Percentiles rank a stretch among this genome's conserved stretches.
Conservation (phyloP, 768 basidiomycete genomes). For the Infundibulicybe gibba region DNA sequence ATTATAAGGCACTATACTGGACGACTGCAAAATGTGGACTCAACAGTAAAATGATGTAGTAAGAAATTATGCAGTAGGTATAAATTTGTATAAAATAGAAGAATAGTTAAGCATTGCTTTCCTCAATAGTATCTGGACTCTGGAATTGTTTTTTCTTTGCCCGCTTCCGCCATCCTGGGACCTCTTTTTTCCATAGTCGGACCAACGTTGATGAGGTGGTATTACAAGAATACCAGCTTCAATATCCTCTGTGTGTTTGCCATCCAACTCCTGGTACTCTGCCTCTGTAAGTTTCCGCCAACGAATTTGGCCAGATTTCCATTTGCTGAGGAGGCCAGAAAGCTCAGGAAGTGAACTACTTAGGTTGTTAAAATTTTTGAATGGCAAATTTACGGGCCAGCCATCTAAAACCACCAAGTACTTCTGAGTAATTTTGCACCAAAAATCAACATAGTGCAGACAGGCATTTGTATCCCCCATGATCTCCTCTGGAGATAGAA, state of each 20-base stretch:
- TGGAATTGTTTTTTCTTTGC: too few relatives aligned
- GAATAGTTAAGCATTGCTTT: too few relatives aligned
- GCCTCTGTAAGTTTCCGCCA: slow-evolving; percentile 9
- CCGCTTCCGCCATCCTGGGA: not conserved
- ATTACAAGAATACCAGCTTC: slow-evolving; percentile 4
- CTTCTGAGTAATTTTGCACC: slow-evolving; percentile 8
- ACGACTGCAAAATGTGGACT: too few relatives aligned
- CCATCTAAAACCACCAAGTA: slow-evolving; percentile 12
- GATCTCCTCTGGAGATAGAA: slow-evolving; percentile 3
- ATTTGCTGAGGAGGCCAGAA: slow-evolving; percentile 7
- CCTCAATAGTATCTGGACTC: too few relatives aligned
- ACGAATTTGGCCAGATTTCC: slow-evolving; percentile 4
- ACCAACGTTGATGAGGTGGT: slow-evolving; percentile 1
- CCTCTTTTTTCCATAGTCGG: slow-evolving; percentile 6
- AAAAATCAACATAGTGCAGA: slow-evolving; percentile 13
- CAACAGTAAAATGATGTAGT: too few relatives aligned
- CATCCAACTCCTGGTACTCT: slow-evolving; percentile 6
- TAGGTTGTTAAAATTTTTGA: slow-evolving; percentile 12
- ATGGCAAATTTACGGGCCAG: slow-evolving; percentile 12
- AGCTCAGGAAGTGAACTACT: slow-evolving; percentile 5
- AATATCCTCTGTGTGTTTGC: not conserved
- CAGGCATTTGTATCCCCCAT: slow-evolving; percentile 3
- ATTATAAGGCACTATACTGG: too few relatives aligned
- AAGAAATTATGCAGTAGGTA: too few relatives aligned
- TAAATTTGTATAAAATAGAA: too few relatives aligned